phyloP scores from a whole-genome alignment of 2,329 filamentous ascomycete species.

The Colletotrichum somersetense region DNA sequence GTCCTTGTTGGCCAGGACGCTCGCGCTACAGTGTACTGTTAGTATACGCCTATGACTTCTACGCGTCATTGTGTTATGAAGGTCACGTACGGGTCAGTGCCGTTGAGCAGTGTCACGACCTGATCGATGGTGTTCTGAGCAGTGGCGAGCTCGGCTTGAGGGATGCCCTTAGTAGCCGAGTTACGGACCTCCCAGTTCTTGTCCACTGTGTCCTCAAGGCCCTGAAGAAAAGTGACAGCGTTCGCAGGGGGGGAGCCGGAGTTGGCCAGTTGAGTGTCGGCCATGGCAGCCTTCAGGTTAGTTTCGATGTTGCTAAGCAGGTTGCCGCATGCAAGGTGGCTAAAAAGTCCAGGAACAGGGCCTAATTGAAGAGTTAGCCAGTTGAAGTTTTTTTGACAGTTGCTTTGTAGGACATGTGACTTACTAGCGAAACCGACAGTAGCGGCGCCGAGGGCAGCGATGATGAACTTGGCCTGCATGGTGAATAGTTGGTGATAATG shows the following conservation, averaged over 20 bases:
- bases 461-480: neutral
- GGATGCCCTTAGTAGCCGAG: neutral
- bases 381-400: too few species aligned
- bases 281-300: too few species aligned
- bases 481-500: neutral
- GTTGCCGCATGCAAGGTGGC: neutral
- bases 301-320: neutral
- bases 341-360: neutral
- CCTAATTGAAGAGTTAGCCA: neutral
- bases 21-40: neutral
- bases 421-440: neutral
- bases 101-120: neutral
- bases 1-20: accelerated
- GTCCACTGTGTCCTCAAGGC: neutral
- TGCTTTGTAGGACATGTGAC: too few species aligned
- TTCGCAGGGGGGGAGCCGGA: accelerated
- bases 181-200: neutral
- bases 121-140: accelerated
- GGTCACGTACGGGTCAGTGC: neutral
- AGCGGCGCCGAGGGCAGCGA: neutral
- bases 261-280: neutral
- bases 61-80: neutral
- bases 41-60: neutral
- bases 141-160: accelerated
- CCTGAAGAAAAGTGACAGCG: neutral